Evolutionary conservation across 2,329 filamentous ascomycete species (phyloP), one percentile per base, ranked within the genome.

Genomic region (Penicillium paneum): DNA sequence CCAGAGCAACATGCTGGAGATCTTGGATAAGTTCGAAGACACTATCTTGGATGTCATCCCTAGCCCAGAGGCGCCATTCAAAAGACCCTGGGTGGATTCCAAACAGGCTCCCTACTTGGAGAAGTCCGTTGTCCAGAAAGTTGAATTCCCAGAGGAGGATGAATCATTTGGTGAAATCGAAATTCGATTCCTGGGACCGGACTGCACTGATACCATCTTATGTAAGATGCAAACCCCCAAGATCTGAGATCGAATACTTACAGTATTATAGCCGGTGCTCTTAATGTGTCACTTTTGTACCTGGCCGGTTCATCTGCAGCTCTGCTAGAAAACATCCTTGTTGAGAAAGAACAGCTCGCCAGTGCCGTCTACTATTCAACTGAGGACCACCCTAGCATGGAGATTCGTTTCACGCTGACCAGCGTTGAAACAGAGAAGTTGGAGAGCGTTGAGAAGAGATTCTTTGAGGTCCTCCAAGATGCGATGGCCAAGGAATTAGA

Each of bases 91-190:
- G 91, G 84, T 94, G 24, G 91, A 97, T 54, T 97, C 93, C 3
- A 82, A 85, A 49, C 88, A 89, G 60, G 87, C 91, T 0, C 87
- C 90, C 2, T 74, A 84, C 0, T 78, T 99, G 28, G 82, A 83
- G 29, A 81, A 89, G 69, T 91, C 90, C 0, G 79, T 86, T 11
- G 74, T 96, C 12, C 84, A 93, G 61, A 90, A 82, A 0, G 87
- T 96, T 28, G 87, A 96, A 59, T 99, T 99, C 65, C 94, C 94
- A 0, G 94, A 99, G 70, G 93, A 97, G 66, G 94, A 99, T 62
- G 94, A 99, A 70, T 93, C 91, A 0, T 89, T 87, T 52, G 94
- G 94, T 35, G 93, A 97, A 69, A 85, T 97, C 46, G 78, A 90
- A 45, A 85, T 97, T 19, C 88, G 83, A 1, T 96, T 95, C 75